A percentile compares a stretch with the other conserved stretches of the same genome.
Conservation (phyloP, 73 alveolate species). For the Paramecium primaurelia region DNA sequence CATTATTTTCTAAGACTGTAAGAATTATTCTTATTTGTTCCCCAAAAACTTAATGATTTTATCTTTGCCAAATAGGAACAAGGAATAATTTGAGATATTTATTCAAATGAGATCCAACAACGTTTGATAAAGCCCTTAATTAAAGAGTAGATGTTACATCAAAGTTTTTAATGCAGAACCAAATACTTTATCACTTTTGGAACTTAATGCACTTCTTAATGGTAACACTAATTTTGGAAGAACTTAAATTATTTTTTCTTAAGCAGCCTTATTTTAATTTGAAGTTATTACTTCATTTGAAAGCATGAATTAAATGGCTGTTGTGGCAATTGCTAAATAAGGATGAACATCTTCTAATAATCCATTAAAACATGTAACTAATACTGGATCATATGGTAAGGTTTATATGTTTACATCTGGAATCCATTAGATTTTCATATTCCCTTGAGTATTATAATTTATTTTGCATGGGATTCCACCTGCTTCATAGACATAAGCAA, state of each 20-base stretch:
- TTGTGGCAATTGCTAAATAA: constrained; percentile 78
- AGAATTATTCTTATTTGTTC: constrained; percentile 6
- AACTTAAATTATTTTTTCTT: constrained; percentile 68
- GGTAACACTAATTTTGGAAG: constrained; percentile 73
- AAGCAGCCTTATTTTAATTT: constrained; percentile 30
- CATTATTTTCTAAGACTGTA: constrained; percentile 50
- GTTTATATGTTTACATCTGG: constrained; percentile 60
- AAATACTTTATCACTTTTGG: constrained; percentile 62
- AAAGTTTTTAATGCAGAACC: constrained; percentile 62
- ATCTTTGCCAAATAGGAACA: constrained; percentile 67
- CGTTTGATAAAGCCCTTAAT: constrained; percentile 58
- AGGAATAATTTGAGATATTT: constrained; percentile 67
- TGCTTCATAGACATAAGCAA: constrained; percentile 91
- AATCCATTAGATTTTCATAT: constrained; percentile 84
- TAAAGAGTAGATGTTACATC: background rate
- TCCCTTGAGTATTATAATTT: constrained; percentile 72
- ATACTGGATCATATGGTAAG: constrained; percentile 89
- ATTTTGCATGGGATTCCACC: constrained; percentile 96
- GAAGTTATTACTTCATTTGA: constrained; percentile 61
- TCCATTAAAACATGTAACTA: constrained; percentile 92
- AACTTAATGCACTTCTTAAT: constrained; percentile 64
- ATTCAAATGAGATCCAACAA: constrained; percentile 66
- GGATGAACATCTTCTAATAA: constrained; percentile 93
- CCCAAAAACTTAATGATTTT: constrained; percentile 33
- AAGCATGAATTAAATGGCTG: constrained; percentile 78